Evolutionary conservation across 192 early-diverging fungal species (phyloP).

Genomic region (Backusella parvicylindrica): DNA sequence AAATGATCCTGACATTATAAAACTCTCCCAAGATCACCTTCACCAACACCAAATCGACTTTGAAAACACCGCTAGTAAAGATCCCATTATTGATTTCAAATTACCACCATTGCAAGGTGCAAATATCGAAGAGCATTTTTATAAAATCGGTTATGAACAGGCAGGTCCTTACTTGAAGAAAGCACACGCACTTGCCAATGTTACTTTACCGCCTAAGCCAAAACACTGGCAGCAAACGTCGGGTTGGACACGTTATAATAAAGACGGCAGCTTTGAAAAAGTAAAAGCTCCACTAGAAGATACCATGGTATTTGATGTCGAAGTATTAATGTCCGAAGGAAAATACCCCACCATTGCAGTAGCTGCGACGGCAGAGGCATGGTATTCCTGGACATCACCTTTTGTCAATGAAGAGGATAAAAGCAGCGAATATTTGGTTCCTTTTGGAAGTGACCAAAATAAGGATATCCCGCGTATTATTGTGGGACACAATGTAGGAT

Average conservation of each 20-base stretch:
- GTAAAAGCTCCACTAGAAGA: slow-evolving; percentile 60
- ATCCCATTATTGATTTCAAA: slow-evolving; percentile 18
- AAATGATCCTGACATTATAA: background rate
- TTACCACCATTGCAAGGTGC: slow-evolving; percentile 38
- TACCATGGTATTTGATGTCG: slow-evolving; percentile 83
- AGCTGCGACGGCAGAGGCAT: slow-evolving; percentile 66
- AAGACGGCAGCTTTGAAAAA: slow-evolving; percentile 17
- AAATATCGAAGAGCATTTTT: slow-evolving; percentile 75
- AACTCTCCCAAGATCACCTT: background rate
- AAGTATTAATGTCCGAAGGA: slow-evolving; percentile 66
- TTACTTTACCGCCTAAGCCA: slow-evolving; percentile 41
- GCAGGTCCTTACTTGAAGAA: slow-evolving; percentile 54
- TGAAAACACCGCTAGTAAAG: background rate
- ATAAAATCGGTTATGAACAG: slow-evolving; percentile 62
- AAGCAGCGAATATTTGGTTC: slow-evolving; percentile 57
- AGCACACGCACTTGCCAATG: slow-evolving; percentile 44
- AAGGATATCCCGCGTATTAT: slow-evolving; percentile 47
- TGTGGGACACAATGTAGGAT: slow-evolving; percentile 92
- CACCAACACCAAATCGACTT: background rate
- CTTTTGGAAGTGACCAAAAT: slow-evolving; percentile 42
- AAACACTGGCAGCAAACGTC: slow-evolving; percentile 49
- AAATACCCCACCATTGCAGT: slow-evolving; percentile 80
- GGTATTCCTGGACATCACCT: slow-evolving; percentile 96
- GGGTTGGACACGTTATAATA: slow-evolving; percentile 85
- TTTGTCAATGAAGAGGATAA: slow-evolving; percentile 51